Evolutionary conservation across 805 yeast species (phyloP), one percentile per base, ranked within the genome.

Genomic region (Pichia californica): DNA sequence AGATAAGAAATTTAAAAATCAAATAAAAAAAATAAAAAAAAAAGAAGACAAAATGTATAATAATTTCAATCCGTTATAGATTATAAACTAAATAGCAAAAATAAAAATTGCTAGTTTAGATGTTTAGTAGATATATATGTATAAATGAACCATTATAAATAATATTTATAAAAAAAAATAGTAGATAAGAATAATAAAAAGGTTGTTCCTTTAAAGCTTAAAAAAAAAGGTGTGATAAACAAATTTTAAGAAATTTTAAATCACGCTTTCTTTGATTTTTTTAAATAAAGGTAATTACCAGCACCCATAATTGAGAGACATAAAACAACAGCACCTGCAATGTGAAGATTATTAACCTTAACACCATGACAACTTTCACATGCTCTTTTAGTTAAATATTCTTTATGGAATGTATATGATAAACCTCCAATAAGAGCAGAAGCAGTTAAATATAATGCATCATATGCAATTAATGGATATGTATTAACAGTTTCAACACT

Each of bases 251-350:
- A n/a, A 27, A 28, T 11, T 21, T 16, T n/a, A n/a, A n/a, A n/a
- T n/a, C n/a, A 32, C 19, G 32, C 36, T 30, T 41, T 37, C 36
- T 40, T 37, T 21, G 40, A 20, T 19, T 43, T 38, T 19, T 41
- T 48, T 20, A 48, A 38, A 15, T 48, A 48, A 9, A 45, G 32
- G 27, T 40, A 48, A 29, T 48, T 45, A 29, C 52, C 52, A 19
- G 43, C 42, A 15, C 49, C 49, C 35, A 48, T 38, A 19, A 46
- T 20, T 11, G 41, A 41, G 6, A 43, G 35, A 15, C 39, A 26
- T 2, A 40, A 20, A 10, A 41, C 40, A 14, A 45, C 36, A 3
- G 49, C 38, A 7, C 37, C 43, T 7, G 38, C 27, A 8, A 48
- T 25, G 15, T 45, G 46, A 29, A 35, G 18, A 10, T 43, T 29